Percentiles rank a stretch among this genome's conserved stretches.
Conservation (phyloP, 225 moss, liverwort and hornwort genomes). For the Rhytidiadelphus loreus region DNA sequence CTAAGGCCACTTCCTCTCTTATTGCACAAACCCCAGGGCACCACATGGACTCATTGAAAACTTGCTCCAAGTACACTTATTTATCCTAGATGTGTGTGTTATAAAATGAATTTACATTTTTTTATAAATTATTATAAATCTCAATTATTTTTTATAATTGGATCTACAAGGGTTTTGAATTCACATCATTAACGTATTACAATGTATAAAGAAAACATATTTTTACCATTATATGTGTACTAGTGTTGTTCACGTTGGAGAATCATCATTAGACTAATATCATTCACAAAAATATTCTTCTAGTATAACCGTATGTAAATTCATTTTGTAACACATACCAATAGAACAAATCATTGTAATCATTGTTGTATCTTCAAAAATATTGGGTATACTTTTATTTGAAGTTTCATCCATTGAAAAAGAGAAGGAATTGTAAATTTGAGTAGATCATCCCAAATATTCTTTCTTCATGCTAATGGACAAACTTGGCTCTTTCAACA, state of each 20-base stretch:
- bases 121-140: not conserved
- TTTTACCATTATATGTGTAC: not conserved
- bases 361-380: not conserved
- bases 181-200: too few relatives aligned
- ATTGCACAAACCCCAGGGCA: not conserved
- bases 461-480: not conserved
- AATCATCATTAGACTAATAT: not conserved
- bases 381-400: not conserved
- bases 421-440: not conserved
- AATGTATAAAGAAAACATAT: too few relatives aligned
- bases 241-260: not conserved
- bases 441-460: not conserved
- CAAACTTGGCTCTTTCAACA: not conserved
- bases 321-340: not conserved
- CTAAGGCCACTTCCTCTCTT: not conserved
- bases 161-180: too few relatives aligned
- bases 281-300: not conserved
- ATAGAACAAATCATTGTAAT: not conserved
- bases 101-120: not conserved
- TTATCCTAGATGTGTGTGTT: not conserved
- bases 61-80: not conserved
- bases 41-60: accelerated
- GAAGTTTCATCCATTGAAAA: not conserved
- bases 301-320: not conserved
- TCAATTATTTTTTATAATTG: too few relatives aligned